phyloP scores from a whole-genome alignment of 1,284 basidiomycete species.

The Wallemia mellicola region DNA sequence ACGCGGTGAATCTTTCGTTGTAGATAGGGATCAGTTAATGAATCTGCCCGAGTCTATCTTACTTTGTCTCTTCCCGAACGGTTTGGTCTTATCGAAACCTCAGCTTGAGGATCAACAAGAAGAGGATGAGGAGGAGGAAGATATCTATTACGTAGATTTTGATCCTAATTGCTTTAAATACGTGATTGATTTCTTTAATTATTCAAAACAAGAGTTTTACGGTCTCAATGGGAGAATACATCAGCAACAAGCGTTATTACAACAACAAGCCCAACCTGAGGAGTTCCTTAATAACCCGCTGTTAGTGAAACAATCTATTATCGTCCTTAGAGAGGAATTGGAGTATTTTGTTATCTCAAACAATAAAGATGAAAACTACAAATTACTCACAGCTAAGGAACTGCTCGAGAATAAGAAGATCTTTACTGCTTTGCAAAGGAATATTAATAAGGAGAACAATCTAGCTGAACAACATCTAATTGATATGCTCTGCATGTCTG shows the following conservation, averaged over 20 bases:
- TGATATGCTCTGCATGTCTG: constrained; percentile 99
- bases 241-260: constrained; percentile 46
- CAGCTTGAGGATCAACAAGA: constrained; percentile 25
- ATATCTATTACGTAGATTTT: constrained; percentile 86
- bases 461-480: constrained; percentile 95
- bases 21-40: constrained; percentile 95
- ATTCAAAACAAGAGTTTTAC: constrained; percentile 69
- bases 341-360: constrained; percentile 92
- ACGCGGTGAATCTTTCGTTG: constrained; percentile 64
- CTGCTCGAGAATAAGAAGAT: constrained; percentile 73
- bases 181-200: constrained; percentile 68
- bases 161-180: constrained; percentile 87
- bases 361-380: constrained; percentile 46
- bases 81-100: constrained; percentile 69
- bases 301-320: constrained; percentile 86
- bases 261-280: constrained; percentile 24
- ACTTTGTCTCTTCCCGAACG: constrained; percentile 88
- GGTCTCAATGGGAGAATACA: constrained; percentile 57
- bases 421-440: constrained; percentile 89
- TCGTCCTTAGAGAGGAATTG: constrained; percentile 86
- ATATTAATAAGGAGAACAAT: constrained; percentile 98
- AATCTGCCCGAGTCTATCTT: constrained; percentile 89
- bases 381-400: constrained; percentile 56
- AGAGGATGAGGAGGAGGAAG: constrained; percentile 61
- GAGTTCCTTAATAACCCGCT: constrained; percentile 65